These are phyloP conservation scores for Claviceps capensis DNA, from an alignment of 2,329 filamentous ascomycete genomes.

Conservation along the genomic window DNA sequence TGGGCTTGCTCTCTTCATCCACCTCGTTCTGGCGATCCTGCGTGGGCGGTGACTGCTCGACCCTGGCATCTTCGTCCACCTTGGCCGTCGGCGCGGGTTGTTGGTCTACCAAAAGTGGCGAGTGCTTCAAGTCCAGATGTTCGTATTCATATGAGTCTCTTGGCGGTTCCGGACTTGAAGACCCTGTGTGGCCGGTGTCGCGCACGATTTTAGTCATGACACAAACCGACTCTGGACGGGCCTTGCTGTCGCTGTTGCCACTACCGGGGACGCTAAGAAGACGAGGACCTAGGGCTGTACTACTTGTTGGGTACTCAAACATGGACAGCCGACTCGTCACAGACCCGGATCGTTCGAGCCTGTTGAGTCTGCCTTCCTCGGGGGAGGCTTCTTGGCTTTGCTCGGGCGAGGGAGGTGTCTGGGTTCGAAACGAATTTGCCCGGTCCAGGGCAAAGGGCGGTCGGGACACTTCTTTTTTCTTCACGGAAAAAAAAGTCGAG, in stretches of 20 bases:
- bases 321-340: conserved; percentile 42
- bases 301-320: conserved; percentile 29
- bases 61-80: conserved; percentile 13
- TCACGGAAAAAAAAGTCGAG: conserved; percentile 47
- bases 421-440: conserved; percentile 24
- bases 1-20: conserved; percentile 21
- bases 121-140: conserved; percentile 42
- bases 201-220: conserved; percentile 76
- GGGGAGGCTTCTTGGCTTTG: conserved; percentile 33
- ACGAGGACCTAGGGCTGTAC: conserved; percentile 9
- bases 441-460: conserved; percentile 33
- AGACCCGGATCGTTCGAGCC: conserved; percentile 37
- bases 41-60: conserved; percentile 19
- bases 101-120: conserved; percentile 44
- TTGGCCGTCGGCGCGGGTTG: conserved; percentile 20
- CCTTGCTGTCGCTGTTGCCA: conserved; percentile 22
- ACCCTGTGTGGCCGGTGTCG: conserved; percentile 34
- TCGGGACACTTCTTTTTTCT: conserved; percentile 31
- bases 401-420: conserved; percentile 18
- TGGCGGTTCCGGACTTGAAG: conserved; percentile 25
- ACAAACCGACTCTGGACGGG: conserved; percentile 63
- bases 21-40: conserved; percentile 22
- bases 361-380: conserved; percentile 22
- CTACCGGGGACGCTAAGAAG: conserved; percentile 10
- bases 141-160: conserved; percentile 30